phyloP scores from a whole-genome alignment of 164 flowering plant genomes.

The Vitis rupestris region DNA sequence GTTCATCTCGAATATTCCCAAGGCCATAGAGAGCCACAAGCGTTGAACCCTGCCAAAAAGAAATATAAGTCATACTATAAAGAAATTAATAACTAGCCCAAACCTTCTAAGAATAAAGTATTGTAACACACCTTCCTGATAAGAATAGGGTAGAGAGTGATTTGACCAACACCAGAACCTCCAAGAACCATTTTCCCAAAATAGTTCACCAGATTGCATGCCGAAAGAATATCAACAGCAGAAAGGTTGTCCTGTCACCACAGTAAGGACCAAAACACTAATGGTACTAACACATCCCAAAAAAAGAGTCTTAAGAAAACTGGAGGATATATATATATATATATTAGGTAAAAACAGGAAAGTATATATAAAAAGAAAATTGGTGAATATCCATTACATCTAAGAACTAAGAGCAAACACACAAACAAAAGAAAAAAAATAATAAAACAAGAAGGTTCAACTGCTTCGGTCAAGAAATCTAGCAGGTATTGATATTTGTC shows the following conservation, averaged over 20 bases:
- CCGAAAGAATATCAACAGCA: slow-evolving; percentile 93
- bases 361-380: neutral
- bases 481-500: neutral
- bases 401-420: no score
- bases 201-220: slow-evolving; percentile 97
- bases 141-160: slow-evolving; percentile 82
- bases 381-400: neutral
- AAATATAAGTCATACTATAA: slow-evolving; percentile 3
- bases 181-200: slow-evolving; percentile 98
- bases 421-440: neutral
- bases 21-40: slow-evolving; percentile 95
- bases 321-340: no score
- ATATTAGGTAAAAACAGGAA: no score
- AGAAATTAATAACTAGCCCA: neutral
- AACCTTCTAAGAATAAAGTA: neutral
- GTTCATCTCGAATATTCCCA: slow-evolving; percentile 97
- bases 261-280: slow-evolving; percentile 11
- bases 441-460: neutral
- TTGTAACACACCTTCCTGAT: slow-evolving; percentile 71
- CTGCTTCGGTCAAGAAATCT: neutral
- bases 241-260: slow-evolving; percentile 90
- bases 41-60: slow-evolving; percentile 72
- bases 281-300: neutral
- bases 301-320: neutral
- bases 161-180: slow-evolving; percentile 99